Percentiles rank a stretch among this genome's conserved stretches.
Conservation (phyloP, 768 basidiomycete genomes). For the Auriscalpium orientale region DNA sequence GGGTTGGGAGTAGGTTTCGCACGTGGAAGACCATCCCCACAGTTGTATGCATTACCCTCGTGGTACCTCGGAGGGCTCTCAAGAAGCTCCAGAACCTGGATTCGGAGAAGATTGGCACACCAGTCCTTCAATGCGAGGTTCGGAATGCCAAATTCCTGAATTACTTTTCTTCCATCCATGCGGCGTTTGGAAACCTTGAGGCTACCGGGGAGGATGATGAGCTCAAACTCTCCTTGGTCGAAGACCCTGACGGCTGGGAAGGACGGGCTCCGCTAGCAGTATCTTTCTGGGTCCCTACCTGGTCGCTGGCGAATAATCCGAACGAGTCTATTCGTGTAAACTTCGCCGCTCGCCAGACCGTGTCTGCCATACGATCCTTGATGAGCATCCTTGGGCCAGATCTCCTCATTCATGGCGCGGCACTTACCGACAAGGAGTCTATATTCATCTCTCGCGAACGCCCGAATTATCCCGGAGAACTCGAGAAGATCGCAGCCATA, state of each 20-base stretch:
- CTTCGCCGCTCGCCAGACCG: slow-evolving; percentile 23
- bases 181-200: slow-evolving; percentile 13
- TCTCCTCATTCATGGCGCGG: slow-evolving; percentile 16
- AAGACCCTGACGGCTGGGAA: not conserved
- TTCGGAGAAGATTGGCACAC: not conserved
- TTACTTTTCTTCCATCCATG: slow-evolving; percentile 21
- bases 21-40: slow-evolving; percentile 26
- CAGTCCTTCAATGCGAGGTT: not conserved
- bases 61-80: slow-evolving; percentile 26
- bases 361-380: slow-evolving; percentile 1
- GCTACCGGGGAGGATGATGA: not conserved
- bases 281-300: slow-evolving; percentile 21
- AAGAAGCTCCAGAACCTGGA: slow-evolving; percentile 19
- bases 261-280: slow-evolving; percentile 13
- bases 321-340: not conserved
- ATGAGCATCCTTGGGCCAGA: slow-evolving; percentile 17
- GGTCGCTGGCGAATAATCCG: slow-evolving; percentile 15
- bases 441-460: slow-evolving; percentile 15
- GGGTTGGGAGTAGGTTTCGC: not conserved
- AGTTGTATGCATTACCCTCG: slow-evolving; percentile 30
- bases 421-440: slow-evolving; percentile 13
- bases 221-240: not conserved
- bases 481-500: not conserved
- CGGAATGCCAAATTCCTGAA: slow-evolving; percentile 18
- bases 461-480: not conserved